A percentile compares a stretch with the other conserved stretches of the same genome.
Evolutionary conservation across 257 asterid genomes (phyloP).

Genomic region (Solanum etuberosum): DNA sequence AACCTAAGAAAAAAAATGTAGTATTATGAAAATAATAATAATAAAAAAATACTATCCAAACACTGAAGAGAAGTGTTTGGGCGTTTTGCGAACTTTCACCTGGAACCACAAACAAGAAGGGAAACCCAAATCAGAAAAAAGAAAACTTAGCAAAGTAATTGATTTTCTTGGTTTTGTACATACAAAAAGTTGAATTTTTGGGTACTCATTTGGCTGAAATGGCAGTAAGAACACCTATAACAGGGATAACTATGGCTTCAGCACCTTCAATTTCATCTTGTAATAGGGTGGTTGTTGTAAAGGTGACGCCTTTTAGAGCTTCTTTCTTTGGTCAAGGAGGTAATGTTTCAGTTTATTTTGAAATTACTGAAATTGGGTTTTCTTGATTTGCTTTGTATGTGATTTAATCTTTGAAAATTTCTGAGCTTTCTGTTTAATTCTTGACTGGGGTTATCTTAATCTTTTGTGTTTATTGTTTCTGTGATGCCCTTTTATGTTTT

Average conservation of each 20-base stretch:
- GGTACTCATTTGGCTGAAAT: conserved; percentile 2
- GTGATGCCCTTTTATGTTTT: not conserved
- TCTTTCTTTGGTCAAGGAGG: conserved; percentile 73
- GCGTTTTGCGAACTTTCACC: not conserved
- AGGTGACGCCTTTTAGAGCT: conserved; percentile 28
- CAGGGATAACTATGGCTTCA: conserved; percentile 45
- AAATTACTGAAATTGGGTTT: not conserved
- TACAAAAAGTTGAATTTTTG: not conserved
- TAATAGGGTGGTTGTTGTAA: conserved; percentile 25
- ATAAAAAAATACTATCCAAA: not conserved
- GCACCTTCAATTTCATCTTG: conserved; percentile 39
- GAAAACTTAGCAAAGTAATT: not conserved
- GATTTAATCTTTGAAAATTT: not conserved
- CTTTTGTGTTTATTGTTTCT: not conserved
- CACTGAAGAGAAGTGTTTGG: not conserved
- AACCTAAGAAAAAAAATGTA: not conserved
- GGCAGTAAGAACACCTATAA: conserved; percentile 49
- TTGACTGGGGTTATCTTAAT: not conserved
- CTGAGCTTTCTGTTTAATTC: not conserved
- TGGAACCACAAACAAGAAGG: not conserved
- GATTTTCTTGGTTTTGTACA: not conserved
- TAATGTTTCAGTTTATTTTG: conserved; percentile 7
- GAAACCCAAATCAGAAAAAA: not conserved
- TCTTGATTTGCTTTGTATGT: not conserved
- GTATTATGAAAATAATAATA: not conserved